These are phyloP conservation scores for Hericium rajendrae DNA, from an alignment of 768 basidiomycete species.

Conservation along the genomic window DNA sequence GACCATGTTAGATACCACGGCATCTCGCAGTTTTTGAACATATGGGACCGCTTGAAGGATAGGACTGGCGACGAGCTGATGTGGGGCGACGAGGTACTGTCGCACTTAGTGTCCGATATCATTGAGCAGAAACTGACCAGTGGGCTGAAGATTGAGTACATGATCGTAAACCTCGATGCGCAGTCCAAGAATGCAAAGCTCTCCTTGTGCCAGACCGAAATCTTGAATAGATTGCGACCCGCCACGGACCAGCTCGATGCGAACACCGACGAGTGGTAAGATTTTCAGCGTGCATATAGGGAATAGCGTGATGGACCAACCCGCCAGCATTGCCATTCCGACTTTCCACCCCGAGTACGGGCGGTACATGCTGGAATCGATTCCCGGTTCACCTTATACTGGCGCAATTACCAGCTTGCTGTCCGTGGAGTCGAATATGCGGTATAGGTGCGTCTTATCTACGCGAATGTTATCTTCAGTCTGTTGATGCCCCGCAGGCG, in stretches of 20 bases:
- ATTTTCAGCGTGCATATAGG: slow-evolving; percentile 3
- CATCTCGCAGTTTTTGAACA: slow-evolving; percentile 89
- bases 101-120: neutral
- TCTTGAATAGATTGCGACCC: slow-evolving; percentile 66
- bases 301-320: neutral
- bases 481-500: slow-evolving; percentile 36
- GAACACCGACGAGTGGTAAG: slow-evolving; percentile 53
- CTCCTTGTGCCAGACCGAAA: slow-evolving; percentile 92
- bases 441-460: slow-evolving; percentile 51
- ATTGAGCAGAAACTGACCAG: too few species aligned
- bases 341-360: slow-evolving; percentile 98
- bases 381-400: slow-evolving; percentile 91
- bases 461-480: too few species aligned
- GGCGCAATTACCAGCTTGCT: slow-evolving; percentile 80
- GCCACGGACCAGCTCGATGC: slow-evolving; percentile 59
- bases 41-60: slow-evolving; percentile 89
- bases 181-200: slow-evolving; percentile 72
- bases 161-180: slow-evolving; percentile 83
- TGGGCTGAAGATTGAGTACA: slow-evolving; percentile 76
- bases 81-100: slow-evolving; percentile 93
- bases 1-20: slow-evolving; percentile 89
- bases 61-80: slow-evolving; percentile 83
- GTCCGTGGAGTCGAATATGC: slow-evolving; percentile 91
- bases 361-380: slow-evolving; percentile 96
- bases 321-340: slow-evolving; percentile 29